A percentile compares a stretch with the other conserved stretches of the same genome.
These are phyloP conservation scores for Diaporthe vaccinii DNA, from an alignment of 2,329 filamentous ascomycete genomes.

Conservation along the genomic window DNA sequence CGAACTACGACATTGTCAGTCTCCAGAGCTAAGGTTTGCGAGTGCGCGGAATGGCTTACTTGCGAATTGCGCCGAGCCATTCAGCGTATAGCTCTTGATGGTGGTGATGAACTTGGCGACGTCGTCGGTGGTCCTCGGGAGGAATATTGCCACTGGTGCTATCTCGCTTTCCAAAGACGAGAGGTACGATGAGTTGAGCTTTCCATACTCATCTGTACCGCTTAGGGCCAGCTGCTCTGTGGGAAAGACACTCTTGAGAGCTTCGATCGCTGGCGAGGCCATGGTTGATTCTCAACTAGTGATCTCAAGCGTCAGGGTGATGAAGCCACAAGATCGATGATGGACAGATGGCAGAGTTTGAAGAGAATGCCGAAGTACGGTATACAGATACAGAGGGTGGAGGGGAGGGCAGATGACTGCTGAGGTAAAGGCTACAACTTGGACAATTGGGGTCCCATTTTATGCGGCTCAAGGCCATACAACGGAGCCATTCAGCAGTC, in stretches of 20 bases:
- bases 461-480: too few species aligned
- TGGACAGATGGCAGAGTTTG: too few species aligned
- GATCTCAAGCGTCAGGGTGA: too few species aligned
- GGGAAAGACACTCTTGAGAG: background rate
- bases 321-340: too few species aligned
- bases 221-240: conserved; percentile 2
- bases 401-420: too few species aligned
- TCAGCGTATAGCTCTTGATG: conserved; percentile 34
- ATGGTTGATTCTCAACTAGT: background rate
- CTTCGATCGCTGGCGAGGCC: background rate
- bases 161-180: conserved; percentile 40
- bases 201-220: conserved; percentile 36
- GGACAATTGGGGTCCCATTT: too few species aligned
- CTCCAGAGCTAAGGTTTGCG: background rate
- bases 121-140: conserved; percentile 38
- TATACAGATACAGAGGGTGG: too few species aligned
- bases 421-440: too few species aligned
- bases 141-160: conserved; percentile 38
- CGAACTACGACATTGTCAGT: conserved; percentile 44
- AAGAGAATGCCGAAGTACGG: too few species aligned
- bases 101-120: conserved; percentile 40
- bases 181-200: conserved; percentile 40
- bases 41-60: conserved; percentile 19
- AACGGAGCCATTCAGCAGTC: too few species aligned
- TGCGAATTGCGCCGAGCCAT: conserved; percentile 49